These are phyloP conservation scores for Kondoa subrosea DNA, from an alignment of 768 basidiomycete genomes.

Conservation along the genomic window DNA sequence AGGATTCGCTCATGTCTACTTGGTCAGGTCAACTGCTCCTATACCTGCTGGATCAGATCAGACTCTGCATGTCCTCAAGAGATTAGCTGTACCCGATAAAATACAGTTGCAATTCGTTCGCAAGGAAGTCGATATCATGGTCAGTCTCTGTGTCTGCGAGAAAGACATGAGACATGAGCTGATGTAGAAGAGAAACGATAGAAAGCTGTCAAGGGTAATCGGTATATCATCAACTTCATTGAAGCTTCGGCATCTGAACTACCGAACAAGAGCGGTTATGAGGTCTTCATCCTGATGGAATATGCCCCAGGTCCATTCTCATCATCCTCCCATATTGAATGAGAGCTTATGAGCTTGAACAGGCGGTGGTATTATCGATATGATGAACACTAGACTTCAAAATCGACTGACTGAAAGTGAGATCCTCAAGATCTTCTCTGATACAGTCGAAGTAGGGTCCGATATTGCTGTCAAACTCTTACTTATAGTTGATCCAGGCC, in stretches of 20 bases:
- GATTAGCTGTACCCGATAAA: conserved; percentile 82
- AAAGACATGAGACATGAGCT: too few relatives aligned
- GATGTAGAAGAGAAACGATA: too few relatives aligned
- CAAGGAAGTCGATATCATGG: conserved; percentile 98
- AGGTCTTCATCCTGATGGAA: conserved; percentile 98
- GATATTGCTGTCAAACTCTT: neutral
- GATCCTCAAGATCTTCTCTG: conserved; percentile 92
- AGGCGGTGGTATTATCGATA: conserved; percentile 98
- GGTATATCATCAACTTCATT: conserved; percentile 87
- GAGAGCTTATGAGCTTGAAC: conserved; percentile 13
- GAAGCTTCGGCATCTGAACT: conserved; percentile 82
- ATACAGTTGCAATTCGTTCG: conserved; percentile 79
- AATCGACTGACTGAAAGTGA: conserved; percentile 89
- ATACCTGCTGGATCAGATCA: conserved; percentile 53
- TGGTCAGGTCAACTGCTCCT: conserved; percentile 68
- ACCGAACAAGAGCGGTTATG: conserved; percentile 46
- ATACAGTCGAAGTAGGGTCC: conserved; percentile 58
- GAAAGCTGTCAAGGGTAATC: conserved; percentile 79
- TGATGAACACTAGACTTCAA: conserved; percentile 92
- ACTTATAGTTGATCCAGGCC: conserved; percentile 35
- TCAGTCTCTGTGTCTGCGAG: too few relatives aligned
- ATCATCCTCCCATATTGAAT: too few relatives aligned
- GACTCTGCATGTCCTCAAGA: conserved; percentile 88
- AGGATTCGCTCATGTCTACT: conserved; percentile 95
- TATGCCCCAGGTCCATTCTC: conserved; percentile 74